These are phyloP conservation scores for Fraxinus paxiana DNA, from an alignment of 305 asterid genomes.

Conservation along the genomic window DNA sequence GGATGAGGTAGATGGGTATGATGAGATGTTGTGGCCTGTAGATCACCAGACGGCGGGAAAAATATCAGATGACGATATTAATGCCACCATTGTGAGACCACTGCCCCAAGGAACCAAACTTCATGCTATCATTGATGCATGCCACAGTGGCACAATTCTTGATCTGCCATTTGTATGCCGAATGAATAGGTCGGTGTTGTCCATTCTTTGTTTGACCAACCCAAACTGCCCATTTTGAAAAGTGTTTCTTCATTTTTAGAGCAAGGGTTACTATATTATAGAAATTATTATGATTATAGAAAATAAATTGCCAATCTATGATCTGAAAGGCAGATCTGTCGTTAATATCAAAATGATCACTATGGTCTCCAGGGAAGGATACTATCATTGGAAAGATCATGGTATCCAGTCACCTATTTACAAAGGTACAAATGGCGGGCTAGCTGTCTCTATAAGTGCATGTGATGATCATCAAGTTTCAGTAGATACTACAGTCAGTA, in stretches of 20 bases:
- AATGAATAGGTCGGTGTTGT: slow-evolving; percentile 38
- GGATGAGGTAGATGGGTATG: slow-evolving; percentile 59
- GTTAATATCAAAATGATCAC: background rate
- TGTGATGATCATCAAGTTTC: slow-evolving; percentile 56
- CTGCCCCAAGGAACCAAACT: slow-evolving; percentile 49
- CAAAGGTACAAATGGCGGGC: slow-evolving; percentile 52
- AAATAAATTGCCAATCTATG: background rate
- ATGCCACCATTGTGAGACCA: slow-evolving; percentile 52
- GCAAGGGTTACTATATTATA: background rate
- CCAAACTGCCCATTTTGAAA: background rate
- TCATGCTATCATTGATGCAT: slow-evolving; percentile 56
- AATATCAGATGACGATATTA: slow-evolving; percentile 55
- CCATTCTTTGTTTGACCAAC: background rate
- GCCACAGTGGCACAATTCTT: slow-evolving; percentile 63
- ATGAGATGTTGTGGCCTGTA: slow-evolving; percentile 52
- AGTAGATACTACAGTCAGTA: slow-evolving; percentile 49
- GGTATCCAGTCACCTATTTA: slow-evolving; percentile 27
- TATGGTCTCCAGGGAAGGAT: slow-evolving; percentile 34
- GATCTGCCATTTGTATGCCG: slow-evolving; percentile 56
- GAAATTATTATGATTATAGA: background rate
- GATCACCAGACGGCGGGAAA: slow-evolving; percentile 44
- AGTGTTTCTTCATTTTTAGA: background rate
- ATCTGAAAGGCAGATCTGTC: background rate
- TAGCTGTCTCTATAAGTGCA: slow-evolving; percentile 46
- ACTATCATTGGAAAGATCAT: slow-evolving; percentile 50